Evolutionary conservation across 495 filamentous ascomycete genomes (phyloP).

Genomic region (Aspergillus bertholletiae): DNA sequence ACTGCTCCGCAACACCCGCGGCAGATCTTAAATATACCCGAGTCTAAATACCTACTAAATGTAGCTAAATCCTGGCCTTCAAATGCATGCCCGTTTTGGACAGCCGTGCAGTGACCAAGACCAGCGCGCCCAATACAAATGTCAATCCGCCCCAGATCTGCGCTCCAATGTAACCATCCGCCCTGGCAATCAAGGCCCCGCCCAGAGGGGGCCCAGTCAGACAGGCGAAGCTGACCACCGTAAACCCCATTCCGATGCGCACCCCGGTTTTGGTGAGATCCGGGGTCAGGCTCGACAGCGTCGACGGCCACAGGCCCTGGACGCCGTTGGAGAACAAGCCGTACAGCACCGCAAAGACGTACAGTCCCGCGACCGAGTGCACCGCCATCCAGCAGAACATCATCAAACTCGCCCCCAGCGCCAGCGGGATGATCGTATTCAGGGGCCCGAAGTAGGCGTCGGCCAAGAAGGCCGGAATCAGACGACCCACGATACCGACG

Average conservation of each 20-base stretch:
- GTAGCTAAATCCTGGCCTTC: background rate
- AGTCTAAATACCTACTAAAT: background rate
- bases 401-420: background rate
- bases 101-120: background rate
- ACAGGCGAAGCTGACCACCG: background rate
- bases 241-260: background rate
- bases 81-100: background rate
- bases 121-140: background rate
- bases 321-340: background rate
- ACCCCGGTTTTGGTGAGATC: background rate
- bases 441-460: background rate
- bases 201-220: background rate
- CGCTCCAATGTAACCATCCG: background rate
- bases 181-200: background rate
- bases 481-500: background rate
- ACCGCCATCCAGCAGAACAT: background rate
- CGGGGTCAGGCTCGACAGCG: background rate
- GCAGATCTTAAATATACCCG: background rate
- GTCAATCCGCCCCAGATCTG: background rate
- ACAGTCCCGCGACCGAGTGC: background rate
- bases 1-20: background rate
- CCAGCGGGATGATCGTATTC: background rate
- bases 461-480: background rate
- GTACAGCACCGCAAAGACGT: background rate
- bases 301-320: background rate